Base-by-base conservation (phyloP, 495 filamentous ascomycete species). In the Beverwykella pulmonaria region DNA sequence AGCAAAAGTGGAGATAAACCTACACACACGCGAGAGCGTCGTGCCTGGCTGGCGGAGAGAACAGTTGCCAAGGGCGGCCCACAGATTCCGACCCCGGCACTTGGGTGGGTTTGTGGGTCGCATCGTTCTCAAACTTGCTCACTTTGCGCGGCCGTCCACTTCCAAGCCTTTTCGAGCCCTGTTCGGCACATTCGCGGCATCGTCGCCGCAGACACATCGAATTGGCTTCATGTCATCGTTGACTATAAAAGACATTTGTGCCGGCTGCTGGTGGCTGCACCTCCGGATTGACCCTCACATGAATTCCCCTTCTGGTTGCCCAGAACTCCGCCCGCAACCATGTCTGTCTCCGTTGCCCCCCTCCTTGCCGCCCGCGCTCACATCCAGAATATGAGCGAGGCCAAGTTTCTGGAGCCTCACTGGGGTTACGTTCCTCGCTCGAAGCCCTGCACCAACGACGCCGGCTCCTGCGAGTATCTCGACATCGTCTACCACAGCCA, bases 401-500 rank as follows among this genome's bases (percentile, higher is more conserved):
- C 79, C 15, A 68, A 77, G 0, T 54, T 70, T 22, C 55, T 84
- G 5, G 80, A 82, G 63, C 79, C 75, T 15, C 82, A 88, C 73
- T 89, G 86, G 86, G 87, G 86, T 9, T 89, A 88, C 73, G 77
- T 79, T 22, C 72, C 75, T 32, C 81, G 84, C 46, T 78, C 82
- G 4, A 44, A 87, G 0, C 87, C 87, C 17, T 88, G 86, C 71
- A 80, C 77, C 26, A 86, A 78, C 62, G 86, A 87, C 74, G 63
- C 76, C 0, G 86, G 85, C 4, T 84, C 83, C 2, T 90, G 87
- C 73, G 86, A 76, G 25, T 89, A 89, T 71, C 79, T 88, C 3
- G 86, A 88, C 71, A 77, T 76, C 15, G 84, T 86, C 47, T 90
- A 88, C 73, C 74, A 73, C 25, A 79, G 80, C 36, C 86, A 90